phyloP scores from a whole-genome alignment of 1,284 basidiomycete genomes.

The Entoloma clypeatum region DNA sequence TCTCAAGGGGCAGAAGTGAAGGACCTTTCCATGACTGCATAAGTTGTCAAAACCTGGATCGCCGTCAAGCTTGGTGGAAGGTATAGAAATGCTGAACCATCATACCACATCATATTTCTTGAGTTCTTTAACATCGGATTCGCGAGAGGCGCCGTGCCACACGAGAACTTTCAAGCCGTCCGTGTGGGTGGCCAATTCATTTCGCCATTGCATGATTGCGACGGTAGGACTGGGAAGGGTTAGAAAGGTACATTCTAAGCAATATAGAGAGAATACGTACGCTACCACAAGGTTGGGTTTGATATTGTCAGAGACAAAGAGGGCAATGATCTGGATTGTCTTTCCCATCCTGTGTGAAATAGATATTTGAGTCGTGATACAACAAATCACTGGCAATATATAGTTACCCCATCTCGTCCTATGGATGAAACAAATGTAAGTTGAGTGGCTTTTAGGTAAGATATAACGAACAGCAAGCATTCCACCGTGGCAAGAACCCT shows the following conservation, averaged over 20 bases:
- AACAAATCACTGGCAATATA: not conserved
- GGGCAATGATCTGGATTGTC: conserved; percentile 94
- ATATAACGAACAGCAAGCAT: conserved; percentile 76
- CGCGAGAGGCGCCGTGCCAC: conserved; percentile 85
- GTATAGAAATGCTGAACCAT: conserved; percentile 18
- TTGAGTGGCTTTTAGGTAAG: conserved; percentile 1
- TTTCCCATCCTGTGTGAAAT: conserved; percentile 86
- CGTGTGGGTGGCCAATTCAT: conserved; percentile 86
- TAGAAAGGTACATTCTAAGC: conserved; percentile 3
- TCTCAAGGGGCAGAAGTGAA: not conserved
- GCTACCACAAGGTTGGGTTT: conserved; percentile 92
- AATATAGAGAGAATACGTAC: conserved; percentile 38
- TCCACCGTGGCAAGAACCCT: conserved; percentile 85
- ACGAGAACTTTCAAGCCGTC: conserved; percentile 79
- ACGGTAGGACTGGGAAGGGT: conserved; percentile 71
- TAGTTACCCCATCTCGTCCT: conserved; percentile 88
- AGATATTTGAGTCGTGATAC: conserved; percentile 9
- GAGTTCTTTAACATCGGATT: conserved; percentile 62
- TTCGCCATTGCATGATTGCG: conserved; percentile 98
- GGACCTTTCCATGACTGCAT: conserved; percentile 77
- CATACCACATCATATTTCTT: conserved; percentile 85
- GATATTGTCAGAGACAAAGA: conserved; percentile 76
- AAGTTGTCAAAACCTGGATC: conserved; percentile 66
- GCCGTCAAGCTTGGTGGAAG: conserved; percentile 6
- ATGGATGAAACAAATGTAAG: conserved; percentile 11